Percentiles rank a stretch among this genome's conserved stretches.
phyloP scores from a whole-genome alignment of 768 basidiomycete species.

The Candolleomyces aberdarensis region DNA sequence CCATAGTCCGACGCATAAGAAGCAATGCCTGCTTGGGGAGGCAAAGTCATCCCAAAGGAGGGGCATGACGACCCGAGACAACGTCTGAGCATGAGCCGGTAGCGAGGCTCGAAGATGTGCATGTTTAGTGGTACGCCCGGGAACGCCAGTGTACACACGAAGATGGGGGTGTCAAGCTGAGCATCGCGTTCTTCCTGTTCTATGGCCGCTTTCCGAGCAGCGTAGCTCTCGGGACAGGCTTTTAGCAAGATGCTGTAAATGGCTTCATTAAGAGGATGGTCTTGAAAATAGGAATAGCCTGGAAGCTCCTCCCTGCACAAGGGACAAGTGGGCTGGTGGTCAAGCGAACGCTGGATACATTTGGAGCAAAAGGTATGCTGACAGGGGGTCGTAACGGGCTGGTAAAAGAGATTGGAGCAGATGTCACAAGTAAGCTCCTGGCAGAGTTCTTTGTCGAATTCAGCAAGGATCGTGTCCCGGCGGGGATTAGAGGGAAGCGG shows the following conservation, averaged over 20 bases:
- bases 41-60: conserved; percentile 93
- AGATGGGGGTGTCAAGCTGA: conserved; percentile 85
- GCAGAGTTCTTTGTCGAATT: conserved; percentile 60
- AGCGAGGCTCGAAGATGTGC: conserved; percentile 94
- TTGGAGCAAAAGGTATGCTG: conserved; percentile 93
- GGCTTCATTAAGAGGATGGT: conserved; percentile 72
- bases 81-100: conserved; percentile 96
- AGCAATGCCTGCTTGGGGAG: conserved; percentile 39
- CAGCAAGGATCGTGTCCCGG: conserved; percentile 24
- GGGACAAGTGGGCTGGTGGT: conserved; percentile 81
- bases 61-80: conserved; percentile 76
- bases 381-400: conserved; percentile 91
- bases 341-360: conserved; percentile 88
- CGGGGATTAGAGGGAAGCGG: conserved; percentile 24
- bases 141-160: conserved; percentile 86
- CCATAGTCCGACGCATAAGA: conserved; percentile 67
- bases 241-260: conserved; percentile 56
- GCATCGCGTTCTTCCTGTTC: conserved; percentile 75
- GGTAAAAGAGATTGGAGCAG: conserved; percentile 78
- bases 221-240: conserved; percentile 63
- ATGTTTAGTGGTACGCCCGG: conserved; percentile 87
- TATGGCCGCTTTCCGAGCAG: conserved; percentile 59
- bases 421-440: conserved; percentile 86
- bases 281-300: conserved; percentile 72
- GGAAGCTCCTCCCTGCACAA: conserved; percentile 82